Evolutionary conservation across 2,329 filamentous ascomycete genomes (phyloP), one percentile per base, ranked within the genome.

Genomic region (Aspergillus udagawae): DNA sequence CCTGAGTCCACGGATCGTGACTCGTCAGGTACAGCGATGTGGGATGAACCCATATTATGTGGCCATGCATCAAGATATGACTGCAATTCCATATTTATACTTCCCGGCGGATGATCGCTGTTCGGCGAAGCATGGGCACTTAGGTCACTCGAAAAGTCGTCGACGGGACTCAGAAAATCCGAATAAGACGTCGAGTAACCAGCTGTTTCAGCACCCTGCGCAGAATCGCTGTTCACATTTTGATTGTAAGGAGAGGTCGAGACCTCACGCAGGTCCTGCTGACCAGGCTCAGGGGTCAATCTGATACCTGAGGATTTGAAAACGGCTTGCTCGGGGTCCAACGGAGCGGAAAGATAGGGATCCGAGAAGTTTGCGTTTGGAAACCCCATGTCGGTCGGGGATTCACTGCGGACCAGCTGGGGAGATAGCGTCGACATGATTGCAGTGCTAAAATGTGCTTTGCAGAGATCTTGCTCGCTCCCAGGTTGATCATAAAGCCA

Each of bases 331-430:
- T 78, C 75, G 3, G 66, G 71, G 56, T 73, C 71, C 9, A 70
- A 70, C 7, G 72, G 67, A 9, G 72, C 67, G 14, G 73, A 72
- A 7, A 78, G 70, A 61, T 75, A 77, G 23, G 73, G 70, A 52
- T 77, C 74, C 51, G 67, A 67, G 54, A 67, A 65, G 48, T 64
- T 68, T 45, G 70, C 62, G 35, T 73, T 66, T 48, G 69, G 70
- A 57, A 73, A 70, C 17, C 63, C 65, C 48, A 67, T 60, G 41
- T 63, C 61, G 54, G 63, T 65, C 38, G 64, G 59, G 17, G 66
- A 70, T 45, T 67, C 61, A 42, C 61, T 57, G 17, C 56, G 54
- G 55, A 60, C 57, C 58, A 65, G 65, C 57, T 61, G 62, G 48
- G 50, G 65, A 53, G 57, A 65, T 60, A 63, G 45, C 3, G 62